Base-by-base conservation (phyloP, 306 rosid species). In the Morella rubra region DNA sequence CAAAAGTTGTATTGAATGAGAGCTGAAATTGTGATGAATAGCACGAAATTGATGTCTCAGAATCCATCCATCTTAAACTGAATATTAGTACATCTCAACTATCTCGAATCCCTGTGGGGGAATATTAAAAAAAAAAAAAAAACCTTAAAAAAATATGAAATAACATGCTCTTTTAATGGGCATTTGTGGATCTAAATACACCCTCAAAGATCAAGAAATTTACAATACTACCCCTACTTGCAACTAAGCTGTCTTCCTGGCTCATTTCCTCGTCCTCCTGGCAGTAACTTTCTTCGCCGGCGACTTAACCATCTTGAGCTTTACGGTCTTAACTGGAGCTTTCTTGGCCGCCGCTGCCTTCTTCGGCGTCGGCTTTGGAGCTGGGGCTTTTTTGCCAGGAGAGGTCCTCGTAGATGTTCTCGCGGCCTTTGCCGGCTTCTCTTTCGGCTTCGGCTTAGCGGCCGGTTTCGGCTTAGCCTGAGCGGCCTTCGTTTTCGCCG, bases 321-420 rank as follows among this genome's bases (percentile, higher is more conserved):
- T 84, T 42, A 73, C 88, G 7, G 69, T 79, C 56, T 83, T 85
- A 1, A 80, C 78, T 3, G 91, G 79, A 0, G 89, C 84, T 61
- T 92, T 92, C 83, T 87, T 90, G 0, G 76, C 42, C 0, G 80
- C 77, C 15, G 79, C 71, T 1, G 85, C 92, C 66, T 87, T 90
- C 89, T 90, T 88, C 13, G 77, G 58, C 0, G 77, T 66, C 1
- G 93, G 62, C 64, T 77, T 90, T 0, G 90, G 64, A 2, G 88
- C 61, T 9, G 89, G 79, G 1, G 84, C 90, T 44, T 79, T 90
- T 81, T 76, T 87, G n/a, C 92, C 97, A 0, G 96, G 97, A 0
- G 91, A 74, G 0, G 90, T 81, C 77, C 97, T 87, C 37, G 91
- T 85, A 73, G 93, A 86, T 3, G 93, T 90, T 80, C 92, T 84